These are phyloP conservation scores for Xylariaceae sp. DNA, from an alignment of 2,329 filamentous ascomycete genomes.

Conservation along the genomic window DNA sequence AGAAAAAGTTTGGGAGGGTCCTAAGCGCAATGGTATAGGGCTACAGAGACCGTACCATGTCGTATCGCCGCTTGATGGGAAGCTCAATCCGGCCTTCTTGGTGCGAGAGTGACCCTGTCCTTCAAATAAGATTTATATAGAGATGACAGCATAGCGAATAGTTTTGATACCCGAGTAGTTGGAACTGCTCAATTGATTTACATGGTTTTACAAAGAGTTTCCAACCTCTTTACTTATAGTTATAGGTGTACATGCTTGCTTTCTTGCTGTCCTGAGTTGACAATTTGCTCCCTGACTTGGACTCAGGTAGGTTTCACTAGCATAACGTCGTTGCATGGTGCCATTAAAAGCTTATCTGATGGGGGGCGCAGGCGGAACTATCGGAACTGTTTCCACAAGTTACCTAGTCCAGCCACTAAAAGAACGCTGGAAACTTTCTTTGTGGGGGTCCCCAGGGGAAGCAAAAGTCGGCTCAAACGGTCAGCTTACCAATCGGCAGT, in stretches of 20 bases:
- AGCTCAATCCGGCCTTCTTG: not conserved
- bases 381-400: too few species aligned
- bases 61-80: not conserved
- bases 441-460: too few species aligned
- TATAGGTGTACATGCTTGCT: not conserved
- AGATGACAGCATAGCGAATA: conserved; percentile 25
- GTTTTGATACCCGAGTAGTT: conserved; percentile 29
- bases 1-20: not conserved
- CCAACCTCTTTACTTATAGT: not conserved
- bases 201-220: not conserved
- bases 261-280: not conserved
- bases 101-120: not conserved
- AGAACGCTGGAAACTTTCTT: not conserved
- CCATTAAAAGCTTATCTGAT: not conserved
- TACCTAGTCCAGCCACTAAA: conserved; percentile 10
- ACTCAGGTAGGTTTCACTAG: too few species aligned
- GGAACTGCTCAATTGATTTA: conserved; percentile 19
- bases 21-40: not conserved
- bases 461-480: too few species aligned
- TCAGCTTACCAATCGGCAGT: conserved; percentile 18
- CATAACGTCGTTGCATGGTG: too few species aligned
- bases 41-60: not conserved
- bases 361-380: not conserved
- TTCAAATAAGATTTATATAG: conserved; percentile 1
- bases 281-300: too few species aligned